Base-by-base conservation (phyloP, 148 eudicot genomes). In the Cornus suecica region DNA sequence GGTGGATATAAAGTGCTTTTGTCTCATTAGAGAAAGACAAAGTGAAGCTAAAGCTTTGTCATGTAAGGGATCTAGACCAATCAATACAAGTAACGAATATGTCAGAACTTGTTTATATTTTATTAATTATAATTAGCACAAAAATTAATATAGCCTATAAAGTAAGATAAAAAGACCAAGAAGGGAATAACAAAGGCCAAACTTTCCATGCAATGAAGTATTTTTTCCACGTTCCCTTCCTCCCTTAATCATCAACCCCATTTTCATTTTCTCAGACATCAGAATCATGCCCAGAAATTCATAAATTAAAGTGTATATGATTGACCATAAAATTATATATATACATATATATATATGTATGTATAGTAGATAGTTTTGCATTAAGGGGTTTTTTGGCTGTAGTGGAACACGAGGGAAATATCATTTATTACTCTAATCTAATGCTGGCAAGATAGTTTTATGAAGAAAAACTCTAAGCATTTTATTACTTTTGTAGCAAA, bases 31-130 rank as follows among this genome's bases (percentile, higher is more conserved):
- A 71, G 25, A 72, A 78, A 76, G 80, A 71, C 74, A 86, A 84
- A 86, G 83, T 71, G 85, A 75, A 80, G 52, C 68, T 31, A 48
- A 58, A 34, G 64, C 73, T 83, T 78, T 80, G 73, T 76, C 79
- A 68, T 68, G 70, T 74, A 41, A 62, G 63, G 75, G 71, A 62
- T 76, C 68, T 69, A 31, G 25, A 3, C 8, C 7, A 63, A 75
- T 65, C 76, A 69, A 0, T 29, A 34, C 89, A 86, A 83, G 89
- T 27, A 81, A 86, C 65, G 89, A 86, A 86, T 86, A 83, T 77
- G 74, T 70, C 72, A 76, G 37, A 32, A 34, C 26, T 65, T 68
- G 5, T 29, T 54, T 75, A 10, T 58, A 25, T 25, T 9, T 27
- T 64, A 77, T 20, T 26, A 70, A 30, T 42, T 70, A 24, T n/a